A percentile compares a stretch with the other conserved stretches of the same genome.
These are phyloP conservation scores for Lentinula novae-zelandiae DNA, from an alignment of 1,284 basidiomycete species.

Conservation along the genomic window DNA sequence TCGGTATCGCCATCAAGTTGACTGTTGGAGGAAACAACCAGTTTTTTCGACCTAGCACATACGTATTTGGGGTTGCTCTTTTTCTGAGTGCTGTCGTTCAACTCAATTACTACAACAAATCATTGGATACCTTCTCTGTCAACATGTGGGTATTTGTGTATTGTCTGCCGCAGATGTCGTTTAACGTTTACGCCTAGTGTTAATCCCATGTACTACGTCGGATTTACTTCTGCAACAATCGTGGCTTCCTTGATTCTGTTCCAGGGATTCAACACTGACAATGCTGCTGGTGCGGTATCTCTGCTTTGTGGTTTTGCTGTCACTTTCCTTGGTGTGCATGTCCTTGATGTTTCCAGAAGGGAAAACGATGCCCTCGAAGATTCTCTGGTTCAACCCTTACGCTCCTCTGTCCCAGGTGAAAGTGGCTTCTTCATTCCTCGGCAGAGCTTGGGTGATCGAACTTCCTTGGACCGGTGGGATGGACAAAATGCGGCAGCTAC, in stretches of 20 bases:
- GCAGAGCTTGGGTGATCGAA: slow-evolving; percentile 49
- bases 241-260: slow-evolving; percentile 95
- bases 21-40: slow-evolving; percentile 95
- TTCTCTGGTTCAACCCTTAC: slow-evolving; percentile 56
- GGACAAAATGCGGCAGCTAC: neutral
- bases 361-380: slow-evolving; percentile 46
- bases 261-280: slow-evolving; percentile 93
- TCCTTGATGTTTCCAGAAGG: slow-evolving; percentile 80
- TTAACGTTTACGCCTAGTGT: slow-evolving; percentile 49
- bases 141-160: slow-evolving; percentile 78
- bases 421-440: neutral
- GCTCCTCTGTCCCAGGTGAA: slow-evolving; percentile 51
- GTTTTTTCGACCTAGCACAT: slow-evolving; percentile 91
- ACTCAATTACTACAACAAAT: slow-evolving; percentile 99
- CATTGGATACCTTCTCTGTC: slow-evolving; percentile 94
- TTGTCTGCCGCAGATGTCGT: slow-evolving; percentile 1
- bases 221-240: slow-evolving; percentile 96
- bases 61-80: slow-evolving; percentile 87
- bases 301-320: slow-evolving; percentile 85
- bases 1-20: slow-evolving; percentile 88
- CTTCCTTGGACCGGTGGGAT: slow-evolving; percentile 69
- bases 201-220: slow-evolving; percentile 98
- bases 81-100: slow-evolving; percentile 88
- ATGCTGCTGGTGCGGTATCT: slow-evolving; percentile 78
- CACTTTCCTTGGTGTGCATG: slow-evolving; percentile 90